These are phyloP conservation scores for Auricularia heimuer DNA, from an alignment of 768 basidiomycete genomes.

Conservation along the genomic window DNA sequence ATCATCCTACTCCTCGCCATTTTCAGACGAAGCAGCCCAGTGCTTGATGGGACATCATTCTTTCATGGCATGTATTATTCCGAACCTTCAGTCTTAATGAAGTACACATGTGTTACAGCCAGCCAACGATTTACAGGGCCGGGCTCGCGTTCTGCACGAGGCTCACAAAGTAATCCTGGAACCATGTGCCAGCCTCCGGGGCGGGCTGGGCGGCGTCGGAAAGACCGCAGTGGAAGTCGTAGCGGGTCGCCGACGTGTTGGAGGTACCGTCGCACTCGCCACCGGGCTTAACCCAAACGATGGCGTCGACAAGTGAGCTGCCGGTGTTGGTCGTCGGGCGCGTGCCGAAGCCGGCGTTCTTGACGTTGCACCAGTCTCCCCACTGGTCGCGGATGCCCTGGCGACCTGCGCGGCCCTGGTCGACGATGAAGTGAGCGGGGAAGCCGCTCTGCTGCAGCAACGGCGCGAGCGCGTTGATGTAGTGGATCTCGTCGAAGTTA, in stretches of 20 bases:
- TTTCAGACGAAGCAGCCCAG: too few species aligned
- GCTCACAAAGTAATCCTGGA: conserved; percentile 56
- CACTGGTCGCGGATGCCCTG: conserved; percentile 51
- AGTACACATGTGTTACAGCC: too few species aligned
- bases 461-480: conserved; percentile 48
- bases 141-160: conserved; percentile 47
- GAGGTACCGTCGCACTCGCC: conserved; percentile 57
- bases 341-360: conserved; percentile 51
- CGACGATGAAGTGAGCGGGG: conserved; percentile 55
- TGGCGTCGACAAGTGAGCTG: conserved; percentile 43
- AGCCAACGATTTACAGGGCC: conserved; percentile 20
- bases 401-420: conserved; percentile 54
- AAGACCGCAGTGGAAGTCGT: conserved; percentile 25
- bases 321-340: conserved; percentile 49
- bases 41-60: too few species aligned
- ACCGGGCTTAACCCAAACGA: conserved; percentile 62
- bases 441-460: conserved; percentile 34
- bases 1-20: too few species aligned
- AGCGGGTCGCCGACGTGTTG: conserved; percentile 43
- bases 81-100: too few species aligned
- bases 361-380: conserved; percentile 66
- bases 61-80: too few species aligned
- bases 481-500: conserved; percentile 53
- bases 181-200: conserved; percentile 57
- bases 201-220: conserved; percentile 47